Evolutionary conservation across 1,284 basidiomycete species (phyloP).

Genomic region (Taiwanofungus camphoratus): DNA sequence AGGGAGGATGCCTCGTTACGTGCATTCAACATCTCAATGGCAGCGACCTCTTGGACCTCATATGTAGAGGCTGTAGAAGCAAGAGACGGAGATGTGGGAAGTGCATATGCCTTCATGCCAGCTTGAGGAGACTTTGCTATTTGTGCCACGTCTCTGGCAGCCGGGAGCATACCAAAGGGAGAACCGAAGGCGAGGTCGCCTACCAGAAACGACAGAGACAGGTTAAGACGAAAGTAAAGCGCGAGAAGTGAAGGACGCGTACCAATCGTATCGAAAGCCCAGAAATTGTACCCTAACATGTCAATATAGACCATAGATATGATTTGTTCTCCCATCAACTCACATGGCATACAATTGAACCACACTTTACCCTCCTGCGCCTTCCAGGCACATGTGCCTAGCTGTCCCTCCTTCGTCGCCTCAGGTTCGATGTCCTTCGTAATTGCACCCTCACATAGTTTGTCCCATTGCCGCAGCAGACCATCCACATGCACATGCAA

Average conservation of each 20-base stretch:
- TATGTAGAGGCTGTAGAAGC: not conserved
- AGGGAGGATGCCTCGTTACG: conserved; percentile 8
- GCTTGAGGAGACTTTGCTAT: conserved; percentile 3
- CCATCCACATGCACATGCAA: conserved; percentile 54
- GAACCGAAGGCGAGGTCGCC: conserved; percentile 37
- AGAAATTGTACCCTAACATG: conserved; percentile 40
- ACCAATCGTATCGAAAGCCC: conserved; percentile 38
- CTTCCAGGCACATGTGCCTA: conserved; percentile 55
- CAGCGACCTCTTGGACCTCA: conserved; percentile 13
- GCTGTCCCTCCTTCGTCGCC: conserved; percentile 38
- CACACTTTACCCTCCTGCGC: conserved; percentile 54
- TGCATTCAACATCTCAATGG: conserved; percentile 15
- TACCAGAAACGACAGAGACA: conserved; percentile 7
- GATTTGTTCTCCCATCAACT: not conserved
- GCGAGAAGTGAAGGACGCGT: not conserved
- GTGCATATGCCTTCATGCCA: conserved; percentile 4
- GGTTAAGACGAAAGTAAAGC: not conserved
- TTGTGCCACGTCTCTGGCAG: conserved; percentile 14
- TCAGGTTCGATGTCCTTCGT: not conserved
- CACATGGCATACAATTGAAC: conserved; percentile 63
- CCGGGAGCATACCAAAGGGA: conserved; percentile 14
- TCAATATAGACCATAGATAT: conserved; percentile 26
- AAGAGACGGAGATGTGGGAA: too few species aligned
- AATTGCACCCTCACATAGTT: conserved; percentile 37
- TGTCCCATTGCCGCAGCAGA: conserved; percentile 69